A percentile compares a stretch with the other conserved stretches of the same genome.
phyloP scores from a whole-genome alignment of 2,329 filamentous ascomycete genomes.

The Paraconiothyrium sp. region DNA sequence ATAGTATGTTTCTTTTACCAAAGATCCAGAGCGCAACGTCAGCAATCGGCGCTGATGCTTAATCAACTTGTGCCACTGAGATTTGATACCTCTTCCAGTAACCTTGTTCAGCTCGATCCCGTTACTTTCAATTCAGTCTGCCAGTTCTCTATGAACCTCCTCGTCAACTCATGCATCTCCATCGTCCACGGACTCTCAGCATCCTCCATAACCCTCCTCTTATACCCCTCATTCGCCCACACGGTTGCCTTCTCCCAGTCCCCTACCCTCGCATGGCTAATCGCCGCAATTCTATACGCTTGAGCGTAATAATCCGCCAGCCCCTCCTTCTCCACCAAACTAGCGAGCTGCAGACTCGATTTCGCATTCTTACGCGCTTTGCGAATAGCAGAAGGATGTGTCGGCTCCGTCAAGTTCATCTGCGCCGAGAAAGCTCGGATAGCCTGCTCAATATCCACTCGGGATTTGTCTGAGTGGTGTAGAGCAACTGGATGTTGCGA shows the following conservation, averaged over 20 bases:
- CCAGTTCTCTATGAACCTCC: slow-evolving; percentile 41
- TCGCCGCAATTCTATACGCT: slow-evolving; percentile 42
- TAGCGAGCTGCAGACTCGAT: slow-evolving; percentile 36
- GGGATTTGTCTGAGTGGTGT: slow-evolving; percentile 36
- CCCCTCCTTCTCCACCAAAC: slow-evolving; percentile 43
- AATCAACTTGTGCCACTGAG: too few species aligned
- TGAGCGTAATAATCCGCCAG: slow-evolving; percentile 48
- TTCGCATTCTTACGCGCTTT: slow-evolving; percentile 37
- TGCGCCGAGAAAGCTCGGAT: slow-evolving; percentile 39
- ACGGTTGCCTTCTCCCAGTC: slow-evolving; percentile 43
- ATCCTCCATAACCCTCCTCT: slow-evolving; percentile 44
- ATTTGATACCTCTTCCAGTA: too few species aligned
- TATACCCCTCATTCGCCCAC: slow-evolving; percentile 46
- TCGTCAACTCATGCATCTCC: slow-evolving; percentile 44
- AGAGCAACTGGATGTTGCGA: slow-evolving; percentile 27
- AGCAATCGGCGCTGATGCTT: too few species aligned
- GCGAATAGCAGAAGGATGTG: slow-evolving; percentile 28
- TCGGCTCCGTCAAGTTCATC: slow-evolving; percentile 32
- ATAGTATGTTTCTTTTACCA: neutral
- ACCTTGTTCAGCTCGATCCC: neutral
- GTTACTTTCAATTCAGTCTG: slow-evolving; percentile 19
- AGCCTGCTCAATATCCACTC: slow-evolving; percentile 36
- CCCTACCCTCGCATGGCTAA: slow-evolving; percentile 40
- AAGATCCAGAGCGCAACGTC: neutral
- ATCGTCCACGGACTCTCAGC: slow-evolving; percentile 33